Percentiles rank a stretch among this genome's conserved stretches.
Evolutionary conservation across 2,329 filamentous ascomycete genomes (phyloP).

Genomic region (Exophiala oligosperma): DNA sequence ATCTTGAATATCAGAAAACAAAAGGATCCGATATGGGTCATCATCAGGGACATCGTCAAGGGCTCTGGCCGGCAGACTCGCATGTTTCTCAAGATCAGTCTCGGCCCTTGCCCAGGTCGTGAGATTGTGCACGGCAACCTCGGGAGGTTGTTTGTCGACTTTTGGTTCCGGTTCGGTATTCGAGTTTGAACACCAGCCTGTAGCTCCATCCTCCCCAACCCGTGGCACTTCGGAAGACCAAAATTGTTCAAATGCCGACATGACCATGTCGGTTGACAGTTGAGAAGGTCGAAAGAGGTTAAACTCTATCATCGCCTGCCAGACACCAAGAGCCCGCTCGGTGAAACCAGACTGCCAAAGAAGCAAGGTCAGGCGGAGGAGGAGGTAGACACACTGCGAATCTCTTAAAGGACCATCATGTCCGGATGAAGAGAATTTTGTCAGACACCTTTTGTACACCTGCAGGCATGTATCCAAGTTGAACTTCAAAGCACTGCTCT

Average conservation of each 20-base stretch:
- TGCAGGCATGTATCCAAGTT: conserved; percentile 65
- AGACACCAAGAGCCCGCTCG: conserved; percentile 74
- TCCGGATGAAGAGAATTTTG: conserved; percentile 34
- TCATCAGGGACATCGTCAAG: conserved; percentile 73
- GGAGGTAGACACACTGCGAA: conserved; percentile 63
- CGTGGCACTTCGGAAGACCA: conserved; percentile 85
- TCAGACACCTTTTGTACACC: conserved; percentile 60
- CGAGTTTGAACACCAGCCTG: conserved; percentile 61
- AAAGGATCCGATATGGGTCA: conserved; percentile 78
- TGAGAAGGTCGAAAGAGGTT: conserved; percentile 59
- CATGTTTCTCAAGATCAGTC: conserved; percentile 22
- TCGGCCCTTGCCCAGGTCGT: conserved; percentile 29
- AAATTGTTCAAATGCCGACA: conserved; percentile 64
- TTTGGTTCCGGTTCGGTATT: conserved; percentile 13
- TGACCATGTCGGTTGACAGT: conserved; percentile 11
- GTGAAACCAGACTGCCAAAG: conserved; percentile 74
- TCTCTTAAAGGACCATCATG: conserved; percentile 24
- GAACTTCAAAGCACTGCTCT: conserved; percentile 67
- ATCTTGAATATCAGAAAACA: conserved; percentile 73
- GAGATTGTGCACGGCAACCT: conserved; percentile 35
- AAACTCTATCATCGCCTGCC: conserved; percentile 80
- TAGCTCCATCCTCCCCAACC: conserved; percentile 70
- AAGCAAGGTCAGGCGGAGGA: conserved; percentile 73
- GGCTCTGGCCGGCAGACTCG: conserved; percentile 65
- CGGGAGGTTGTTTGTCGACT: conserved; percentile 25